A percentile compares a stretch with the other conserved stretches of the same genome.
Conservation (phyloP, 257 asterid genomes). For the Solanum phureja region DNA sequence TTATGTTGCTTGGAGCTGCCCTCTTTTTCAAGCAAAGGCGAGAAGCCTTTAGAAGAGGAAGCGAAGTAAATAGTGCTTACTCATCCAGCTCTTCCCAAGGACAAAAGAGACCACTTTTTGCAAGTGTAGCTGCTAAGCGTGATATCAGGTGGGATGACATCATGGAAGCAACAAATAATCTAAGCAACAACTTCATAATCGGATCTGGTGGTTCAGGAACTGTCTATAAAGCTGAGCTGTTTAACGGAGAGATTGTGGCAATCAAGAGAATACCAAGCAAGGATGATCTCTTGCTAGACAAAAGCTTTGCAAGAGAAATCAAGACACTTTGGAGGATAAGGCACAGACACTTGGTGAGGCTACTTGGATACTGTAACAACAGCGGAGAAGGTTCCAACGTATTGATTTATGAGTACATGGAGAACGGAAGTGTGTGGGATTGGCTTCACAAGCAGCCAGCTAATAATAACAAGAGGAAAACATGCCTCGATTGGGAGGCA, state of each 20-base stretch:
- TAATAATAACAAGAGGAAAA: slow-evolving; percentile 32
- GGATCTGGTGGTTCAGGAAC: slow-evolving; percentile 89
- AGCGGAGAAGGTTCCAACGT: slow-evolving; percentile 50
- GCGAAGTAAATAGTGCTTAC: slow-evolving; percentile 34
- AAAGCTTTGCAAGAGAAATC: slow-evolving; percentile 81
- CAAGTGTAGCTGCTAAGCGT: slow-evolving; percentile 30
- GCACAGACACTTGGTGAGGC: slow-evolving; percentile 77
- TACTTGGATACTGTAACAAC: slow-evolving; percentile 72
- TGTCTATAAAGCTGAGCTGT: slow-evolving; percentile 64
- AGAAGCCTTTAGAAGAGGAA: slow-evolving; percentile 32
- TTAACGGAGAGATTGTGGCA: slow-evolving; percentile 64
- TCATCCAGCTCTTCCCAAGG: slow-evolving; percentile 64
- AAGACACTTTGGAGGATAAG: slow-evolving; percentile 80
- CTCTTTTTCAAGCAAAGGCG: slow-evolving; percentile 51
- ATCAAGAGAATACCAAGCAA: slow-evolving; percentile 62
- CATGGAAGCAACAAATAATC: slow-evolving; percentile 85
- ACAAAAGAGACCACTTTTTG: slow-evolving; percentile 52
- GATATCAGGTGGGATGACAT: slow-evolving; percentile 73
- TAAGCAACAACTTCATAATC: slow-evolving; percentile 69
- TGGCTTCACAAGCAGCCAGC: slow-evolving; percentile 62
- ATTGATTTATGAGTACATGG: slow-evolving; percentile 89
- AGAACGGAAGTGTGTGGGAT: slow-evolving; percentile 88
- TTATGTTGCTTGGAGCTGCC: slow-evolving; percentile 55
- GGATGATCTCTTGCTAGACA: slow-evolving; percentile 61
- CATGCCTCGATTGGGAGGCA: slow-evolving; percentile 53